Conservation (phyloP, 2,329 filamentous ascomycete genomes). For the Chaetomiaceae sp. region DNA sequence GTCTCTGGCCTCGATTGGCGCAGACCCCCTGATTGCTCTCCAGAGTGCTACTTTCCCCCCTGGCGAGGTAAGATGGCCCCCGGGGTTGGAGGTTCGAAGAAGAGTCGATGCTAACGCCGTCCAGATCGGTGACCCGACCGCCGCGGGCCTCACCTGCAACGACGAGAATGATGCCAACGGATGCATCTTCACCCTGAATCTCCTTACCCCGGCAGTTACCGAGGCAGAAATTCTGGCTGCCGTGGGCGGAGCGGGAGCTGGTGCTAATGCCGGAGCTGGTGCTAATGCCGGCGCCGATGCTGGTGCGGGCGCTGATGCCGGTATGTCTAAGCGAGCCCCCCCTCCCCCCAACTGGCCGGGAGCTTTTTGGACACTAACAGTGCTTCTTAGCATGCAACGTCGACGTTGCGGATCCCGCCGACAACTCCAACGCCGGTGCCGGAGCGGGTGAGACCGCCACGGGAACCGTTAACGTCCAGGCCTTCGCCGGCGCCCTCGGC, state of each 20-base stretch:
- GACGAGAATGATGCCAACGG: conserved; percentile 44
- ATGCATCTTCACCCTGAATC: conserved; percentile 53
- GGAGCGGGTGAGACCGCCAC: conserved; percentile 10
- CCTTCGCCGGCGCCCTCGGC: conserved; percentile 42
- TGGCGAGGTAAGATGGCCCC: conserved; percentile 41
- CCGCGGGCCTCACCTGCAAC: conserved; percentile 52
- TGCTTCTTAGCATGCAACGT: background rate
- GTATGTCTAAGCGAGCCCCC: background rate
- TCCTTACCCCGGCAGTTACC: conserved; percentile 51
- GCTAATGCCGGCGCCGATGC: conserved; percentile 8
- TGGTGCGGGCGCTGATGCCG: no score
- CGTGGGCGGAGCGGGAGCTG: conserved; percentile 35
- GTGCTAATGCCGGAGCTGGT: conserved; percentile 14
- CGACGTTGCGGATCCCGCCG: background rate
- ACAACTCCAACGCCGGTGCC: conserved; percentile 13
- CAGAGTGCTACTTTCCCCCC: conserved; percentile 60
- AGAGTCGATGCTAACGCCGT: conserved; percentile 20
- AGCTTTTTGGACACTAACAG: background rate
- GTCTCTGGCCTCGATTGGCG: conserved; percentile 58
- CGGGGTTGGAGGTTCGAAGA: no score
- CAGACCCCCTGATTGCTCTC: conserved; percentile 57
- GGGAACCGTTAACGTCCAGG: conserved; percentile 38
- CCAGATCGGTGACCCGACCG: conserved; percentile 36
- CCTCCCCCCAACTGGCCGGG: no score
- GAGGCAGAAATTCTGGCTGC: conserved; percentile 51